phyloP scores from a whole-genome alignment of 768 basidiomycete genomes.

The Hemileccinum rubropunctum region DNA sequence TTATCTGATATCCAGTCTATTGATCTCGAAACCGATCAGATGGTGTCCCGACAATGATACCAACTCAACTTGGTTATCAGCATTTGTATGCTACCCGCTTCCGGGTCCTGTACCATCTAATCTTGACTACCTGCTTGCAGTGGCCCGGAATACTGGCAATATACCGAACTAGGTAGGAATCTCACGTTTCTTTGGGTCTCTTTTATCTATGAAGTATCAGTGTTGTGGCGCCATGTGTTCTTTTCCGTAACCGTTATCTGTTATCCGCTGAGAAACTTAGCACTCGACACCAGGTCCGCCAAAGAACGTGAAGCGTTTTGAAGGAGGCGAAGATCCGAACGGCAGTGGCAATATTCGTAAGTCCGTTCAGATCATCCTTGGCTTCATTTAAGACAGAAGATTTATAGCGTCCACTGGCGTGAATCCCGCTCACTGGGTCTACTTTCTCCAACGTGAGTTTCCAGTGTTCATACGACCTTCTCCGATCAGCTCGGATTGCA shows the following conservation, averaged over 20 bases:
- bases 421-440: conserved; percentile 44
- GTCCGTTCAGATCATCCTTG: conserved; percentile 4
- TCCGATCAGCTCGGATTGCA: not conserved
- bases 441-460: conserved; percentile 44
- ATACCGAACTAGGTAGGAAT: conserved; percentile 37
- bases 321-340: conserved; percentile 43
- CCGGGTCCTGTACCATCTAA: conserved; percentile 11
- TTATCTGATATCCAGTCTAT: not conserved
- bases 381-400: not conserved
- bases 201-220: not conserved
- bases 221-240: not conserved
- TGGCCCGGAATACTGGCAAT: conserved; percentile 48
- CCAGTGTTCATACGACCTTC: not conserved
- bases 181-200: not conserved
- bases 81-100: conserved; percentile 36
- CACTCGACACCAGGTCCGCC: conserved; percentile 22
- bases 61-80: conserved; percentile 42
- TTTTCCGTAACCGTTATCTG: conserved; percentile 1
- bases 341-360: conserved; percentile 50
- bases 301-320: conserved; percentile 40
- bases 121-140: conserved; percentile 14
- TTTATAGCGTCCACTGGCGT: conserved; percentile 44
- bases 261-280: conserved; percentile 1
- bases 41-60: conserved; percentile 52
- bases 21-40: conserved; percentile 30